Percentiles rank a stretch among this genome's conserved stretches.
These are phyloP conservation scores for Metarhizium brunneum DNA, from an alignment of 2,329 filamentous ascomycete species.

Conservation along the genomic window DNA sequence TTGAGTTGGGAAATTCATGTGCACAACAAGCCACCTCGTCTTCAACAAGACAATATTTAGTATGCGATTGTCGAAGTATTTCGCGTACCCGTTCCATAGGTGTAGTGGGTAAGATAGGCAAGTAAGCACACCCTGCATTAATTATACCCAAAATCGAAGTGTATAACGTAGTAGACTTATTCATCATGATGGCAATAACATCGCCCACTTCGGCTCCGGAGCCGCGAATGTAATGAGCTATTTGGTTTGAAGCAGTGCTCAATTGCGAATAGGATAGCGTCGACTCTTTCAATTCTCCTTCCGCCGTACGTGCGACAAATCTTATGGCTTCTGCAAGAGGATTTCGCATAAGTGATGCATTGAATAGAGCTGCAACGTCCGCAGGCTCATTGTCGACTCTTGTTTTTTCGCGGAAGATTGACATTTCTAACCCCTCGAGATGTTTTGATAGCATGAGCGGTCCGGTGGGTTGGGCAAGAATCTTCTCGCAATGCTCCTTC, in stretches of 20 bases:
- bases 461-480: slow-evolving; percentile 17
- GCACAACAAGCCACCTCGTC: slow-evolving; percentile 9
- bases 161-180: slow-evolving; percentile 68
- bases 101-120: slow-evolving; percentile 69
- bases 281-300: slow-evolving; percentile 19
- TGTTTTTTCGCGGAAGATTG: slow-evolving; percentile 37
- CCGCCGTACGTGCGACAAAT: slow-evolving; percentile 39
- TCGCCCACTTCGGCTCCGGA: slow-evolving; percentile 39
- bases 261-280: slow-evolving; percentile 55
- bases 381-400: slow-evolving; percentile 7
- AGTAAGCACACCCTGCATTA: slow-evolving; percentile 68
- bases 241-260: slow-evolving; percentile 51
- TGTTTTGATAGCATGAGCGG: slow-evolving; percentile 8
- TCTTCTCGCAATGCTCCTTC: slow-evolving; percentile 39
- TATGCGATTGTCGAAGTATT: slow-evolving; percentile 53
- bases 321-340: slow-evolving; percentile 53
- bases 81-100: slow-evolving; percentile 49
- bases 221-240: slow-evolving; percentile 46
- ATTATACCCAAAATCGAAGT: slow-evolving; percentile 63
- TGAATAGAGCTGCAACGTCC: slow-evolving; percentile 28
- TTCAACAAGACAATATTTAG: slow-evolving; percentile 36
- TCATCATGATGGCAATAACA: slow-evolving; percentile 65
- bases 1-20: slow-evolving; percentile 8
- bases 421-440: slow-evolving; percentile 27
- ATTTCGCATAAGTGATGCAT: slow-evolving; percentile 35